These are phyloP conservation scores for Fagopyrum tataricum DNA, from an alignment of 148 eudicot genomes.

Conservation along the genomic window DNA sequence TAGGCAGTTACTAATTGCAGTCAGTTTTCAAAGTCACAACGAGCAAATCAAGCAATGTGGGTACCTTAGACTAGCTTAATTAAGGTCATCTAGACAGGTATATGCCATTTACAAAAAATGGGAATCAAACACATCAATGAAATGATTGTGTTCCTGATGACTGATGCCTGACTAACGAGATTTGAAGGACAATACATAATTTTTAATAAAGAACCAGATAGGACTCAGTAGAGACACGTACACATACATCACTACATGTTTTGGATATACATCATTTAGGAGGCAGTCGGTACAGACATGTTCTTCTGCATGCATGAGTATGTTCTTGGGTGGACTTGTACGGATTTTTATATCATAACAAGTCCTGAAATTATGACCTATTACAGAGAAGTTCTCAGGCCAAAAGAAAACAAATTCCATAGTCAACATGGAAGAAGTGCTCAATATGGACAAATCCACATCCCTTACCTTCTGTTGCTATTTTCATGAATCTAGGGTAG, in stretches of 20 bases:
- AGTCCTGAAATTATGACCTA: background rate
- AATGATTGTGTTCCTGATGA: background rate
- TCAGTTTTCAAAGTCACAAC: background rate
- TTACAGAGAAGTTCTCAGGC: background rate
- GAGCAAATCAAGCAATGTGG: background rate
- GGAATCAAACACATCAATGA: background rate
- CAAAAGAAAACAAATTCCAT: background rate
- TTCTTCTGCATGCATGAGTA: background rate
- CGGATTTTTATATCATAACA: background rate
- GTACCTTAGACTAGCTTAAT: background rate
- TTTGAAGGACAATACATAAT: too few relatives aligned
- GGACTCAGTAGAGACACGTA: too few relatives aligned
- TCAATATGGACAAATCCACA: constrained; percentile 2
- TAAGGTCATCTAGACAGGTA: background rate
- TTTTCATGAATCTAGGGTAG: background rate
- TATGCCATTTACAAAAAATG: background rate
- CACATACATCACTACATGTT: background rate
- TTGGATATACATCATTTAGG: background rate
- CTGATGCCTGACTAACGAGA: background rate
- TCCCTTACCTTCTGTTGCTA: background rate
- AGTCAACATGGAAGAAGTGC: background rate
- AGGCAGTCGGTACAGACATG: constrained; percentile 5
- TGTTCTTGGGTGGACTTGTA: background rate
- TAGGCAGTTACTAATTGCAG: background rate
- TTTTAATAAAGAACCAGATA: too few relatives aligned